A percentile compares a stretch with the other conserved stretches of the same genome.
phyloP scores from a whole-genome alignment of 2,329 filamentous ascomycete species.

The Metarhizium brunneum region DNA sequence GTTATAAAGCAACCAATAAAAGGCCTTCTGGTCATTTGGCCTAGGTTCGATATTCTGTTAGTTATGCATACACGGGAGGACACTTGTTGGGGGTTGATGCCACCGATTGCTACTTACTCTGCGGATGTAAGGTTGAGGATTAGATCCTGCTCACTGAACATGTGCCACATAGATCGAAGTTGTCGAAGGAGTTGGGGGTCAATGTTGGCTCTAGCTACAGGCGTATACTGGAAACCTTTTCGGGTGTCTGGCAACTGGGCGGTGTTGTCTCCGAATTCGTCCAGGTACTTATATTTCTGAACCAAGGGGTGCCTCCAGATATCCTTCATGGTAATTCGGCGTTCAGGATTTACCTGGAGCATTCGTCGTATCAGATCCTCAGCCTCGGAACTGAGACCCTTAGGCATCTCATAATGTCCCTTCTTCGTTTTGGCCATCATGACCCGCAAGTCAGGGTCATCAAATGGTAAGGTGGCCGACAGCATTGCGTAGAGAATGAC shows the following conservation, averaged over 20 bases:
- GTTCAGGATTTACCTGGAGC: conserved; percentile 66
- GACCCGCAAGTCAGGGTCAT: conserved; percentile 51
- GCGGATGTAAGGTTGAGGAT: conserved; percentile 56
- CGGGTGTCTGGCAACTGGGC: conserved; percentile 47
- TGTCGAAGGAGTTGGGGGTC: conserved; percentile 77
- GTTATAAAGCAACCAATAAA: conserved; percentile 76
- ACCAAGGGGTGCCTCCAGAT: conserved; percentile 87
- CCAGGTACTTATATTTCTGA: conserved; percentile 70
- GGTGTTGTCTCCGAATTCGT: conserved; percentile 50
- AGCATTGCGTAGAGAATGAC: conserved; percentile 86
- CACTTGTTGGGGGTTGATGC: background rate
- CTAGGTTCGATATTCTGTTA: conserved; percentile 29
- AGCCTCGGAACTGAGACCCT: conserved; percentile 56
- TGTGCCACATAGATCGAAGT: conserved; percentile 86
- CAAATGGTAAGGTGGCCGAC: conserved; percentile 75
- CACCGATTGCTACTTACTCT: conserved; percentile 39
- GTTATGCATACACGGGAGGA: background rate
- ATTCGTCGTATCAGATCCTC: conserved; percentile 72
- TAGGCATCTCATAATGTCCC: conserved; percentile 53
- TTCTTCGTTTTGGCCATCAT: conserved; percentile 54
- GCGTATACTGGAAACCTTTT: conserved; percentile 52
- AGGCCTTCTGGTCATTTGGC: conserved; percentile 83
- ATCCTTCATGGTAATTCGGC: conserved; percentile 67
- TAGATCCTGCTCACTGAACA: conserved; percentile 63
- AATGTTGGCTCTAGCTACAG: conserved; percentile 55